Evolutionary conservation across 495 filamentous ascomycete genomes (phyloP).

Genomic region (Platismatia glauca): DNA sequence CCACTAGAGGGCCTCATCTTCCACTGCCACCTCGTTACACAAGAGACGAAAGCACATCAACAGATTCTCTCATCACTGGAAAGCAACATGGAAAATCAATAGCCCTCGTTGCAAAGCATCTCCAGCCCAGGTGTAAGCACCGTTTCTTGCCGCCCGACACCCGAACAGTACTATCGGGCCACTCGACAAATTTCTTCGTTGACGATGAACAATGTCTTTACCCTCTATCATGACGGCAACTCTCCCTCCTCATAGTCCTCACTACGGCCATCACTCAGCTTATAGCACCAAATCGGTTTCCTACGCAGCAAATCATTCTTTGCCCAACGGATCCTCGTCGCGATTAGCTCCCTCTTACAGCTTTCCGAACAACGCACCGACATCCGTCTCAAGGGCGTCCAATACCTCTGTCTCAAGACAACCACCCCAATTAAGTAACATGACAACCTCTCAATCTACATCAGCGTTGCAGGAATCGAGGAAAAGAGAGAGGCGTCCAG

Average conservation of each 20-base stretch:
- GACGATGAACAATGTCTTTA: slow-evolving; percentile 58
- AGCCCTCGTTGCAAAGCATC: slow-evolving; percentile 7
- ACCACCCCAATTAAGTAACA: slow-evolving; percentile 17
- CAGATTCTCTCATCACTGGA: neutral
- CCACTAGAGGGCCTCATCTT: slow-evolving; percentile 6
- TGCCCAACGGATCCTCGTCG: slow-evolving; percentile 40
- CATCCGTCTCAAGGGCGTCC: slow-evolving; percentile 29
- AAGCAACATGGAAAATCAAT: slow-evolving; percentile 1
- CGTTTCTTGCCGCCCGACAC: slow-evolving; percentile 1
- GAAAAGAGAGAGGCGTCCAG: slow-evolving; percentile 54
- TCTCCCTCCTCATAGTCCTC: slow-evolving; percentile 60
- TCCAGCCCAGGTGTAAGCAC: slow-evolving; percentile 7
- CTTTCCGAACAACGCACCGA: slow-evolving; percentile 39
- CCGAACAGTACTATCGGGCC: slow-evolving; percentile 7
- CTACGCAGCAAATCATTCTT: slow-evolving; percentile 41
- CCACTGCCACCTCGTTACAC: neutral
- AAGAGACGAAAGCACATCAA: neutral
- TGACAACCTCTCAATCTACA: slow-evolving; percentile 20
- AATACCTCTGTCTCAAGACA: slow-evolving; percentile 27
- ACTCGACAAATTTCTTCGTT: neutral
- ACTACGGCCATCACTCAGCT: slow-evolving; percentile 57
- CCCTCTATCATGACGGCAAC: slow-evolving; percentile 75
- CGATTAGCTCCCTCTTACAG: slow-evolving; percentile 42
- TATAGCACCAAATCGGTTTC: slow-evolving; percentile 48
- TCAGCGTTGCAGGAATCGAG: slow-evolving; percentile 36